Evolutionary conservation across 2,329 filamentous ascomycete genomes (phyloP).

Genomic region (Aspergillus alliaceus): DNA sequence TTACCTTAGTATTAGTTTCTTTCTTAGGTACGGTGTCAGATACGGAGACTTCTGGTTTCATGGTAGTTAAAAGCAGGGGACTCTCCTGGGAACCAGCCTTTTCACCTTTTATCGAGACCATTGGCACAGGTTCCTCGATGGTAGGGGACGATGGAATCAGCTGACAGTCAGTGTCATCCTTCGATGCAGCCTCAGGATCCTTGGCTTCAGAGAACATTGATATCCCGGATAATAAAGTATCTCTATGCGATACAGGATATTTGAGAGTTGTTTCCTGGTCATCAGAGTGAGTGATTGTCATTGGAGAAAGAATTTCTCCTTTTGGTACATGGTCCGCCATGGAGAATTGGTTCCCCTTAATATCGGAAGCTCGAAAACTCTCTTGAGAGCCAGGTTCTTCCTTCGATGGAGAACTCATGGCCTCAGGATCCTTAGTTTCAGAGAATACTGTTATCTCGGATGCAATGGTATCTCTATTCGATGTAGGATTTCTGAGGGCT

Average conservation of each 20-base stretch:
- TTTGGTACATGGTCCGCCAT: neutral
- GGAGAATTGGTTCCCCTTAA: neutral
- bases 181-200: neutral
- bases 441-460: neutral
- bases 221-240: slow-evolving; percentile 1
- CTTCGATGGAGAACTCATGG: neutral
- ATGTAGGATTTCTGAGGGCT: too few species aligned
- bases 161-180: neutral
- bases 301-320: neutral
- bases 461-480: too few species aligned
- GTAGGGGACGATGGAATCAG: neutral
- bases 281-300: too few species aligned
- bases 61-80: neutral
- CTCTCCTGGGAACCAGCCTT: neutral
- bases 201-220: slow-evolving; percentile 6
- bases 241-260: neutral
- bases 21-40: neutral
- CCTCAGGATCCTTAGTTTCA: neutral
- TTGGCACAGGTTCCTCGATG: neutral
- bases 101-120: neutral
- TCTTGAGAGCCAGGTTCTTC: neutral
- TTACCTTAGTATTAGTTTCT: neutral
- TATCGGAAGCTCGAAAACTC: neutral
- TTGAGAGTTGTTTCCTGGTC: neutral
- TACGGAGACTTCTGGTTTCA: slow-evolving; percentile 4